phyloP scores from a whole-genome alignment of 2,329 filamentous ascomycete genomes.

The Lachnellula subtilissima region DNA sequence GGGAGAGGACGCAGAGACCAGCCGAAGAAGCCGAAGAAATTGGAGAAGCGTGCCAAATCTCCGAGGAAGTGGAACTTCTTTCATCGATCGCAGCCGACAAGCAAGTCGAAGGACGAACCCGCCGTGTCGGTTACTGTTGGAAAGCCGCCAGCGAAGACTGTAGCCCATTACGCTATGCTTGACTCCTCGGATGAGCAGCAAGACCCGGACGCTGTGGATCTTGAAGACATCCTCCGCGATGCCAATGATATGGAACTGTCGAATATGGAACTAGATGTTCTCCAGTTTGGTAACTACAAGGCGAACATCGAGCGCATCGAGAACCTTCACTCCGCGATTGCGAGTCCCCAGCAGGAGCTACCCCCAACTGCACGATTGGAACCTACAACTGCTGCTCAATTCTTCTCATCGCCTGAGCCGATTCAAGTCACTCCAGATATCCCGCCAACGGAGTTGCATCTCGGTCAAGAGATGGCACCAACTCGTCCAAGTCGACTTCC shows the following conservation, averaged over 20 bases:
- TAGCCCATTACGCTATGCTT: constrained; percentile 59
- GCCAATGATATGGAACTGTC: constrained; percentile 33
- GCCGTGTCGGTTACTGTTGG: constrained; percentile 46
- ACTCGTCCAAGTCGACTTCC: constrained; percentile 51
- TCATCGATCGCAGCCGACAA: constrained; percentile 47
- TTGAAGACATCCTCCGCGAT: constrained; percentile 47
- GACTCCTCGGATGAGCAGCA: constrained; percentile 47
- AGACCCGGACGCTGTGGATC: constrained; percentile 30
- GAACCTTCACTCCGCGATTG: constrained; percentile 11
- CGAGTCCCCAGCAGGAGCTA: constrained; percentile 1
- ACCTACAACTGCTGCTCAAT: constrained; percentile 5
- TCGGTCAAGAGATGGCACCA: constrained; percentile 8
- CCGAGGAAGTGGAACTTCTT: constrained; percentile 60
- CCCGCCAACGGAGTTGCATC: constrained; percentile 23
- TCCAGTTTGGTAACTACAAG: constrained; percentile 28
- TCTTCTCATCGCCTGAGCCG: constrained; percentile 23
- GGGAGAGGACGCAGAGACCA: constrained; percentile 24
- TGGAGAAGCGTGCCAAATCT: constrained; percentile 51
- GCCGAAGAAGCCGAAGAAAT: constrained; percentile 43
- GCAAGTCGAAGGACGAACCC: constrained; percentile 31
- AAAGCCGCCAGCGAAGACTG: constrained; percentile 39
- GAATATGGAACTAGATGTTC: constrained; percentile 27
- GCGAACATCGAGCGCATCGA: constrained; percentile 23
- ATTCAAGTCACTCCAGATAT: constrained; percentile 17
- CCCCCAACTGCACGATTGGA: constrained; percentile 1